A percentile compares a stretch with the other conserved stretches of the same genome.
Evolutionary conservation across 495 filamentous ascomycete genomes (phyloP).

Genomic region (Annulohypoxylon stygium): DNA sequence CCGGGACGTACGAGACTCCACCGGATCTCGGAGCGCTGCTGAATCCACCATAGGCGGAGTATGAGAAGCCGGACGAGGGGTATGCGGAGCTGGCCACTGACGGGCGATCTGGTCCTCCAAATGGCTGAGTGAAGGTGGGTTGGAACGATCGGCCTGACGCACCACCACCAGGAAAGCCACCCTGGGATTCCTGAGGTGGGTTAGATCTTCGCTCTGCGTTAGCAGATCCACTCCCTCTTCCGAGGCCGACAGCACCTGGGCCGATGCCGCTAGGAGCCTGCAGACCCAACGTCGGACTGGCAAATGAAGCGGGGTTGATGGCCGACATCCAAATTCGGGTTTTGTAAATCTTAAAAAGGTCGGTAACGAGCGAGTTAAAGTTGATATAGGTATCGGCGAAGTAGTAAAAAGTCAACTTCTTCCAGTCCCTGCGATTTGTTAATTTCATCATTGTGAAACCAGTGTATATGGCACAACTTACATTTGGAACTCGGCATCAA

Average conservation of each 20-base stretch:
- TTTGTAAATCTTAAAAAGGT: constrained; percentile 99
- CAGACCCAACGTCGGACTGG: constrained; percentile 80
- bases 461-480: constrained; percentile 62
- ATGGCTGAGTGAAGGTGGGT: constrained; percentile 54
- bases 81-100: constrained; percentile 53
- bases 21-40: constrained; percentile 55
- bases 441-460: constrained; percentile 11
- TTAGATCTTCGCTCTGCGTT: constrained; percentile 63
- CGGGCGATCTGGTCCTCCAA: constrained; percentile 52
- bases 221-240: constrained; percentile 53
- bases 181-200: constrained; percentile 58
- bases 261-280: constrained; percentile 74
- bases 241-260: constrained; percentile 68
- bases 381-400: constrained; percentile 98
- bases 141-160: constrained; percentile 57
- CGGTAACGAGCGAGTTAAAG: constrained; percentile 96
- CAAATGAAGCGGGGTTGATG: constrained; percentile 97
- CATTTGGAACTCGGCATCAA: constrained; percentile 99
- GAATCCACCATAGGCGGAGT: constrained; percentile 62
- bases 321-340: constrained; percentile 99
- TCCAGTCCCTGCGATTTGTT: constrained; percentile 82
- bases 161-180: constrained; percentile 51
- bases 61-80: constrained; percentile 53
- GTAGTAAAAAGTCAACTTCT: constrained; percentile 98
- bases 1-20: constrained; percentile 52